Conservation (phyloP, 306 rosid genomes). For the Rosa rugosa region DNA sequence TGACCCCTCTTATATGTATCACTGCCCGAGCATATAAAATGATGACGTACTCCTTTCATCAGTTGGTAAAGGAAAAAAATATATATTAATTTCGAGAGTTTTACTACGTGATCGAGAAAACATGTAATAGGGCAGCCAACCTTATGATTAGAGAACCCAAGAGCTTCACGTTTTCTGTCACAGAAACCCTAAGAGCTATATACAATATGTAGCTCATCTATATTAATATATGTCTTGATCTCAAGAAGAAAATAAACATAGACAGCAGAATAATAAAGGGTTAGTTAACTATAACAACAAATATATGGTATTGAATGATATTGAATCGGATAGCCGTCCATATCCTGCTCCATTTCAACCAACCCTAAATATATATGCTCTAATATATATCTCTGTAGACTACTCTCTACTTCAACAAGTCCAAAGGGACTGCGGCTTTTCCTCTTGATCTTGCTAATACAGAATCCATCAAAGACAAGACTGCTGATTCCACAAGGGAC, state of each 20-base stretch:
- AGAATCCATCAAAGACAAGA: background rate
- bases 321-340: constrained; percentile 5
- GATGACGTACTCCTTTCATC: too few relatives aligned
- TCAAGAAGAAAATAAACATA: background rate
- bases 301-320: background rate
- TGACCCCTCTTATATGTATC: background rate
- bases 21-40: too few relatives aligned
- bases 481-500: constrained; percentile 2
- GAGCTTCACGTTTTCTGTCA: background rate
- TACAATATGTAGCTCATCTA: background rate
- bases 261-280: background rate
- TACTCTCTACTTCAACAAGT: background rate
- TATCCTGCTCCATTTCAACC: constrained; percentile 14
- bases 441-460: background rate
- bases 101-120: too few relatives aligned
- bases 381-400: background rate
- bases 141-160: background rate
- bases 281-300: background rate
- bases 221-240: background rate
- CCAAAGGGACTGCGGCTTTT: background rate
- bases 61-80: too few relatives aligned
- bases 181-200: background rate
- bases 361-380: background rate
- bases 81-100: too few relatives aligned
- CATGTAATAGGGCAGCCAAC: background rate